These are phyloP conservation scores for Termitomyces sp. DNA, from an alignment of 768 basidiomycete genomes.

Conservation along the genomic window DNA sequence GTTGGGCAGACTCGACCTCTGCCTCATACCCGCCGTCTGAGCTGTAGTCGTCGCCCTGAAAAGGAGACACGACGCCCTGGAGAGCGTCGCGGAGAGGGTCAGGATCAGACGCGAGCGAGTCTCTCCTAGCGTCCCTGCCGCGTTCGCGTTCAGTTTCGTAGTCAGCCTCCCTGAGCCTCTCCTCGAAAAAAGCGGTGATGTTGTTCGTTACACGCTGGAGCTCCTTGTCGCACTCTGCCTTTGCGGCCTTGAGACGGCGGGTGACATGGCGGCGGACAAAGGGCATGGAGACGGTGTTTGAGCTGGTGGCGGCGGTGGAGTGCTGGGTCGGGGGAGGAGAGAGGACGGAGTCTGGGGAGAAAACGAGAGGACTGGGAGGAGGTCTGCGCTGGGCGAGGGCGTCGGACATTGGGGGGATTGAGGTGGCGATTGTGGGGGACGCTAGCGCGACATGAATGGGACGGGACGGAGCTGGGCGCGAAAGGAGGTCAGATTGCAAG, in stretches of 20 bases:
- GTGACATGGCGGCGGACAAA: slow-evolving; percentile 92
- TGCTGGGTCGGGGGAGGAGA: slow-evolving; percentile 43
- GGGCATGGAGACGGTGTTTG: slow-evolving; percentile 86
- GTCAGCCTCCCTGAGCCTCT: slow-evolving; percentile 75
- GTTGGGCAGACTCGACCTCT: slow-evolving; percentile 61
- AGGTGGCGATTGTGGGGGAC: slow-evolving; percentile 4
- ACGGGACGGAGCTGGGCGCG: slow-evolving; percentile 11
- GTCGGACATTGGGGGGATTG: slow-evolving; percentile 40
- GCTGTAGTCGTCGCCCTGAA: slow-evolving; percentile 66
- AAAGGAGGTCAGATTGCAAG: slow-evolving; percentile 20
- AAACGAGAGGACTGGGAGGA: slow-evolving; percentile 78
- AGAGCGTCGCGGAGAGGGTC: slow-evolving; percentile 61
- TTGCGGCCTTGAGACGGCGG: slow-evolving; percentile 87
- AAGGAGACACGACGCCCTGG: slow-evolving; percentile 46
- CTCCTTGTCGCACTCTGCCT: slow-evolving; percentile 96
- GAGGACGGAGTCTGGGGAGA: slow-evolving; percentile 61
- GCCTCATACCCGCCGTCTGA: slow-evolving; percentile 83
- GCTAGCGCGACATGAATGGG: slow-evolving; percentile 27
- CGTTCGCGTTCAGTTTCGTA: slow-evolving; percentile 56
- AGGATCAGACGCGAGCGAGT: slow-evolving; percentile 50
- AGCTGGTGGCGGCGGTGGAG: slow-evolving; percentile 37
- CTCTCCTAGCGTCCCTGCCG: slow-evolving; percentile 43
- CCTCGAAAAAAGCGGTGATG: slow-evolving; percentile 94
- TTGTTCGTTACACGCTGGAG: slow-evolving; percentile 90
- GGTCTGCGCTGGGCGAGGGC: slow-evolving; percentile 45